These are phyloP conservation scores for Rubia peregrina DNA, from an alignment of 305 asterid genomes.

Conservation along the genomic window DNA sequence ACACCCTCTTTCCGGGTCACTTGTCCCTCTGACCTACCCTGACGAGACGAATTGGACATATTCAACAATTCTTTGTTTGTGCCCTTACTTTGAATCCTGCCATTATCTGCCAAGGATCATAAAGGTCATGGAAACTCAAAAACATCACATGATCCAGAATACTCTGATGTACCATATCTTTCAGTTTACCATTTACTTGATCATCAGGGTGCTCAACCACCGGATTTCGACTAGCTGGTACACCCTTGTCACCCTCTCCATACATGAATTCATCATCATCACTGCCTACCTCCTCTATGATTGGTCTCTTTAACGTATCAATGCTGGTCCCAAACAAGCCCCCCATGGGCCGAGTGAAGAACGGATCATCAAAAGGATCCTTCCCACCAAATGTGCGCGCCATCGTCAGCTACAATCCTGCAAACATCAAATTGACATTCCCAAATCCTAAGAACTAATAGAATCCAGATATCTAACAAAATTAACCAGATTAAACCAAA, in stretches of 20 bases:
- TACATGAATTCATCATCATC: slow-evolving; percentile 35
- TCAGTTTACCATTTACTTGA: slow-evolving; percentile 38
- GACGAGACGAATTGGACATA: slow-evolving; percentile 5
- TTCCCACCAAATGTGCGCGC: slow-evolving; percentile 62
- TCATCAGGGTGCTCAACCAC: slow-evolving; percentile 80
- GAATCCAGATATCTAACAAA: not conserved
- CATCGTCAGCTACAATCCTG: slow-evolving; percentile 25
- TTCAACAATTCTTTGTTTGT: slow-evolving; percentile 20
- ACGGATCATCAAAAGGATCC: slow-evolving; percentile 66
- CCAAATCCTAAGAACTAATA: not conserved
- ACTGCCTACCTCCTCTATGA: slow-evolving; percentile 58
- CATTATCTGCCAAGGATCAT: slow-evolving; percentile 27
- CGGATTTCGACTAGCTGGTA: slow-evolving; percentile 34
- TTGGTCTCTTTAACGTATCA: slow-evolving; percentile 31
- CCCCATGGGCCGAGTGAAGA: slow-evolving; percentile 45
- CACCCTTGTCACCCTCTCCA: slow-evolving; percentile 24
- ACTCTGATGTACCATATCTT: not conserved
- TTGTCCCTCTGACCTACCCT: slow-evolving; percentile 20
- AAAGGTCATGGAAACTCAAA: not conserved
- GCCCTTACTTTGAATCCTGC: slow-evolving; percentile 21
- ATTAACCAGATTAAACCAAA: not conserved
- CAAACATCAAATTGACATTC: not conserved
- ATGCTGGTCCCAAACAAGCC: slow-evolving; percentile 27
- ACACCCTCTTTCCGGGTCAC: slow-evolving; percentile 25
- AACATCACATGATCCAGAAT: not conserved